Evolutionary conservation across 1,284 basidiomycete species (phyloP).

Genomic region (Austroboletus niveus): DNA sequence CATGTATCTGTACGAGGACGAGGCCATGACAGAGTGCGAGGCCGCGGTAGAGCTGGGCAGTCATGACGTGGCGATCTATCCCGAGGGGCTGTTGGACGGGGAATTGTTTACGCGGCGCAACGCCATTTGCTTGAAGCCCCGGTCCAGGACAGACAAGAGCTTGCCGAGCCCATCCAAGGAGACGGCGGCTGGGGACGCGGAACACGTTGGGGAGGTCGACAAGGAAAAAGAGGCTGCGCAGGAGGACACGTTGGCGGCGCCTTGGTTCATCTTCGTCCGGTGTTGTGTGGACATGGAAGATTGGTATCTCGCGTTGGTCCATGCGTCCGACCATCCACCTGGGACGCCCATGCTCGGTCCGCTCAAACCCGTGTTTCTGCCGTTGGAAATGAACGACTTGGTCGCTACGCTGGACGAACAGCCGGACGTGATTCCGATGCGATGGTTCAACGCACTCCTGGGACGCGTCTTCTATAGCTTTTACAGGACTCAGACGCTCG

Average conservation of each 20-base stretch:
- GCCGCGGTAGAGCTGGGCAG: constrained; percentile 78
- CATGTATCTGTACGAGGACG: constrained; percentile 89
- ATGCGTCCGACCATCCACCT: constrained; percentile 62
- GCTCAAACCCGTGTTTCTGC: constrained; percentile 65
- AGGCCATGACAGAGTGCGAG: constrained; percentile 82
- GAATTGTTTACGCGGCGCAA: constrained; percentile 89
- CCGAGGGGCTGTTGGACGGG: constrained; percentile 72
- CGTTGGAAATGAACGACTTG: constrained; percentile 81
- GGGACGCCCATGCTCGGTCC: constrained; percentile 56
- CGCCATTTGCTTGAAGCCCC: constrained; percentile 75
- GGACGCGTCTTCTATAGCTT: constrained; percentile 92
- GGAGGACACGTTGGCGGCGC: constrained; percentile 54
- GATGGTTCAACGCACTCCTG: constrained; percentile 94
- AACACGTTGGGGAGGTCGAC: constrained; percentile 44
- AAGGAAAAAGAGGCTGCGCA: constrained; percentile 43
- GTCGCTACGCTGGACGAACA: constrained; percentile 86
- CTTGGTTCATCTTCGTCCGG: constrained; percentile 90
- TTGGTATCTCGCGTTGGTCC: constrained; percentile 90
- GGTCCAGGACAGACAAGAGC: constrained; percentile 32
- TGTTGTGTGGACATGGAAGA: constrained; percentile 90
- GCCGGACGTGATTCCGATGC: constrained; percentile 93
- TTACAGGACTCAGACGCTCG: constrained; percentile 80
- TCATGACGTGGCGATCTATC: constrained; percentile 74
- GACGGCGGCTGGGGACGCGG: constrained; percentile 44
- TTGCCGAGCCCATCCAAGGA: constrained; percentile 56